These are phyloP conservation scores for Caryopteris hybrid DNA, from an alignment of 305 asterid genomes.

Conservation along the genomic window DNA sequence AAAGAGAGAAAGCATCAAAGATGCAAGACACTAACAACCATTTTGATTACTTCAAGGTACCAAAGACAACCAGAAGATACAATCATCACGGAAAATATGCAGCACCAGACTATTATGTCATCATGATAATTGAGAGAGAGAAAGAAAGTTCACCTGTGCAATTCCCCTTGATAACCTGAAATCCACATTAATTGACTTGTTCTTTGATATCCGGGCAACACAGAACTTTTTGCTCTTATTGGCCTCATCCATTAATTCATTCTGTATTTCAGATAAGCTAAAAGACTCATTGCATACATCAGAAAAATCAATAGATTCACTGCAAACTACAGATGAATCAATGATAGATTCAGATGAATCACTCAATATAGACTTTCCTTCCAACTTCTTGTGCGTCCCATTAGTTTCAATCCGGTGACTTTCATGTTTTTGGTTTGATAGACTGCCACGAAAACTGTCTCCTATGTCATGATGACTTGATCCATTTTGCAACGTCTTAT, in stretches of 20 bases:
- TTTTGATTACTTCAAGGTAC: neutral
- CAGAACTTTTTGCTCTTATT: conserved; percentile 61
- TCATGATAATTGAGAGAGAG: conserved; percentile 19
- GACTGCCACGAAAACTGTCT: conserved; percentile 20
- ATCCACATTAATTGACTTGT: conserved; percentile 89
- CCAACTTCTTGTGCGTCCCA: conserved; percentile 33
- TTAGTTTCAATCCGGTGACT: conserved; percentile 41
- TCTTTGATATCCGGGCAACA: conserved; percentile 69
- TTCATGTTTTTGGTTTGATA: conserved; percentile 32
- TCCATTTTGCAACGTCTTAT: conserved; percentile 32
- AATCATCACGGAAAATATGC: conserved; percentile 8
- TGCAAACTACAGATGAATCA: conserved; percentile 30
- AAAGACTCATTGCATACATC: conserved; percentile 47
- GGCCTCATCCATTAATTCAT: conserved; percentile 54
- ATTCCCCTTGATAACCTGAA: conserved; percentile 96
- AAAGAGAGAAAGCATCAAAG: conserved; percentile 12
- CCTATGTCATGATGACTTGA: conserved; percentile 32
- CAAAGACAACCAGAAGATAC: neutral
- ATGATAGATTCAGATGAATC: conserved; percentile 35
- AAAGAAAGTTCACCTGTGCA: conserved; percentile 63
- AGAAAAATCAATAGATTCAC: conserved; percentile 46
- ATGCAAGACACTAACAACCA: neutral
- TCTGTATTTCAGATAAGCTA: conserved; percentile 49
- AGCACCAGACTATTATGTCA: conserved; percentile 15
- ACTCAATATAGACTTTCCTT: conserved; percentile 36